Base-by-base conservation (phyloP, 129 eudicot genomes). In the Escallonia herrerae region DNA sequence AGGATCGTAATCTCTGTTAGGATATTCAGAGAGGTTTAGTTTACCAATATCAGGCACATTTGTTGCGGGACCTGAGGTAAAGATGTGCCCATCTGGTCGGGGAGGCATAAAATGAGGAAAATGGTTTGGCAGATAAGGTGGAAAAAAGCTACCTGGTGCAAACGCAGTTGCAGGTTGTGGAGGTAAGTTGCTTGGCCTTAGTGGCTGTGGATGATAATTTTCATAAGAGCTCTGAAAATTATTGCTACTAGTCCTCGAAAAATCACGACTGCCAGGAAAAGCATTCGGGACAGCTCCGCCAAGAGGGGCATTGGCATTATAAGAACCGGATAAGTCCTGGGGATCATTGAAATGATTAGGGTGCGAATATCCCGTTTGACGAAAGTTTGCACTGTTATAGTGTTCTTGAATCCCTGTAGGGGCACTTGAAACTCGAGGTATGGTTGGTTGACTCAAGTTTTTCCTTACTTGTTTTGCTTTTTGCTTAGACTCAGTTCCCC, bases 401-500 rank as follows among this genome's bases (percentile, higher is more conserved):
- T 79, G 75, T 60, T 87, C 82, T 40, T 81, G 73, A 57, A 60
- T 49, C 55, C 82, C 82, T n/a, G 60, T 45, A 7, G 80, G 79
- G 13, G 76, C 63, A 65, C 80, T 78, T 50, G 81, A 56, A 74
- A 77, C 70, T 76, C 79, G 76, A 39, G 77, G 72, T 56, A 81
- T 63, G 22, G 22, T 71, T 39, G 90, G 90, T 77, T 85, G 96
- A 74, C 77, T 84, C 66, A 53, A 39, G 68, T 51, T 91, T 82
- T 82, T 84, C 76, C 71, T 76, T 62, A 75, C 40, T 38, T 74
- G 86, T 73, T 77, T 83, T 37, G 86, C 86, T 74, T 81, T 91
- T 43, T 70, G 69, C 70, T 81, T 91, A 22, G 47, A 40, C 44
- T 90, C 97, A 6, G 67, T 73, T 60, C 81, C 74, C 75, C 83